A percentile compares a stretch with the other conserved stretches of the same genome.
Conservation (phyloP, 2,329 filamentous ascomycete species). For the Cylindrodendrum hubeiense region DNA sequence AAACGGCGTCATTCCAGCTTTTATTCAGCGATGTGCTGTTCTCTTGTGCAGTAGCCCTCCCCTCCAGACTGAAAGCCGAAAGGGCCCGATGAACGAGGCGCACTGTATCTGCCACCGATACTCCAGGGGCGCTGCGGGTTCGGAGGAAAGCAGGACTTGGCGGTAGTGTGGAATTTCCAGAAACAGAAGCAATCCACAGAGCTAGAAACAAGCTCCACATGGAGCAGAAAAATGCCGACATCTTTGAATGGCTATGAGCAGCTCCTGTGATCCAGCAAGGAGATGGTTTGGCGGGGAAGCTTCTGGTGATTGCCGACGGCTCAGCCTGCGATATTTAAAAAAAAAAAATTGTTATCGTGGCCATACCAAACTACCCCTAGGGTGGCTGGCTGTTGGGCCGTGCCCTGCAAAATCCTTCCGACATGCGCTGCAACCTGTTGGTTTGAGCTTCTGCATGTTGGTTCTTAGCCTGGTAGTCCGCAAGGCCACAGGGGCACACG, state of each 20-base stretch:
- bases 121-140: neutral
- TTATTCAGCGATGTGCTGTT: slow-evolving; percentile 21
- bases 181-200: neutral
- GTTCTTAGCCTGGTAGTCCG: neutral
- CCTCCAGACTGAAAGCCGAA: neutral
- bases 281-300: neutral
- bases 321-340: neutral
- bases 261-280: neutral
- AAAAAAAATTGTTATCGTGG: neutral
- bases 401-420: neutral
- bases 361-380: neutral
- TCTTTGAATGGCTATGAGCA: neutral
- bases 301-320: neutral
- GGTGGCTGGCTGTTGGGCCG: neutral
- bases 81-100: neutral
- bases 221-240: neutral
- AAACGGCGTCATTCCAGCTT: slow-evolving; percentile 19
- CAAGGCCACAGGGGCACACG: neutral
- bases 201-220: slow-evolving; percentile 1
- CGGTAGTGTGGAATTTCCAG: neutral
- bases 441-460: slow-evolving; percentile 21
- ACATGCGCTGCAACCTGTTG: neutral
- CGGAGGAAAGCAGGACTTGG: neutral
- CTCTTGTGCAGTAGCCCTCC: slow-evolving; percentile 4
- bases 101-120: neutral